Evolutionary conservation across 1,284 basidiomycete genomes (phyloP).

Genomic region (Apiotrichum mycotoxinovorans): DNA sequence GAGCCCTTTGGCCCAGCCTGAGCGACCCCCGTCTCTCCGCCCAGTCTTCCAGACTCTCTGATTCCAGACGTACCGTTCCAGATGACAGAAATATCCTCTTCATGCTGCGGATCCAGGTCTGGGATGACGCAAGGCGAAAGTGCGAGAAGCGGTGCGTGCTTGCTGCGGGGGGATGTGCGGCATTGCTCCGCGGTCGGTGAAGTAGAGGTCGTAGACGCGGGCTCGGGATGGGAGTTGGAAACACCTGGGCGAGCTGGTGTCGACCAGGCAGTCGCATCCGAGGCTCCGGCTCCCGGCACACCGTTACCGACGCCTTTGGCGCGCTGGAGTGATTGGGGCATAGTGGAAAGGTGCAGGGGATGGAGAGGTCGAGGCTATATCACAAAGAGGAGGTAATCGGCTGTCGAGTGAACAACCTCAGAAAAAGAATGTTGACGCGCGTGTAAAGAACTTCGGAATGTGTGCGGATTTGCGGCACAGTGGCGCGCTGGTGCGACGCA

Average conservation of each 20-base stretch:
- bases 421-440: no score
- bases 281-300: not conserved
- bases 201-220: not conserved
- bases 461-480: no score
- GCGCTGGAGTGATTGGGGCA: not conserved
- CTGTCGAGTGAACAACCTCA: not conserved
- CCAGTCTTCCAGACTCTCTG: not conserved
- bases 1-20: not conserved
- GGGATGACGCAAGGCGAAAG: slow-evolving; percentile 9
- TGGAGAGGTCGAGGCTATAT: not conserved
- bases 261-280: not conserved
- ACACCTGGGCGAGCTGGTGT: not conserved
- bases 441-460: no score
- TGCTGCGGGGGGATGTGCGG: slow-evolving; percentile 32
- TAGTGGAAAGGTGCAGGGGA: not conserved
- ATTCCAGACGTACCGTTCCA: slow-evolving; percentile 17
- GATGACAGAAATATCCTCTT: slow-evolving; percentile 18
- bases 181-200: slow-evolving; percentile 4
- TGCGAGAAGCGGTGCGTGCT: slow-evolving; percentile 11
- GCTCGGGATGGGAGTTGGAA: not conserved
- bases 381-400: not conserved
- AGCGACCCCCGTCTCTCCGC: no score
- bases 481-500: not conserved
- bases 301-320: not conserved
- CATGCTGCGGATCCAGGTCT: slow-evolving; percentile 5